A percentile compares a stretch with the other conserved stretches of the same genome.
phyloP scores from a whole-genome alignment of 345 rosid species.

The Psidium friedrichsthalianum region DNA sequence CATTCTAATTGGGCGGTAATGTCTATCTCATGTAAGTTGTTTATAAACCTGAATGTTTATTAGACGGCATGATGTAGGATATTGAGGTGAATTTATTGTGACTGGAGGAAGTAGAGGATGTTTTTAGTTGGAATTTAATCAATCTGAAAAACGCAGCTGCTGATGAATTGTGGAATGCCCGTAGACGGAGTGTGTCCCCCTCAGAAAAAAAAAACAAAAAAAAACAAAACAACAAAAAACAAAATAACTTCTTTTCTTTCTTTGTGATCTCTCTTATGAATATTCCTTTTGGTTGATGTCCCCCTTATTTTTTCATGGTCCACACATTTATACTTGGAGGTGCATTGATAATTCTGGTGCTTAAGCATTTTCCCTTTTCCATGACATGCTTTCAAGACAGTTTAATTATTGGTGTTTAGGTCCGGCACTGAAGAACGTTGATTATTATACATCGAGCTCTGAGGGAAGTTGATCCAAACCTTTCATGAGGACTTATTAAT shows the following conservation, averaged over 20 bases:
- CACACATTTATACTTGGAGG: not conserved
- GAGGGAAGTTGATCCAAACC: constrained; percentile 94
- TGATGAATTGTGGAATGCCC: not conserved
- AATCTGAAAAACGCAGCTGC: not conserved
- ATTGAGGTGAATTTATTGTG: not conserved
- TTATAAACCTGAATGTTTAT: not conserved
- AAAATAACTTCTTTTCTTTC: not conserved
- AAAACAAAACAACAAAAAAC: no score
- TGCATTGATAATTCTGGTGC: not conserved
- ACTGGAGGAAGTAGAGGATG: not conserved
- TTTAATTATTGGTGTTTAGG: constrained; percentile 25
- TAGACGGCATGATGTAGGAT: not conserved
- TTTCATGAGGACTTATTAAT: constrained; percentile 89
- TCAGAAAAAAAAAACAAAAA: no score
- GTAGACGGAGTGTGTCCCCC: not conserved
- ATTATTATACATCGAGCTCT: constrained; percentile 89
- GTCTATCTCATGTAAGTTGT: constrained; percentile 2
- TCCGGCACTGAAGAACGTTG: constrained; percentile 89
- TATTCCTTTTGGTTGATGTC: not conserved
- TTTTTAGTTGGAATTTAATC: not conserved
- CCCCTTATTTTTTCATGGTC: not conserved
- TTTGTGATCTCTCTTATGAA: not conserved
- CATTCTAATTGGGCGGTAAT: constrained; percentile 99
- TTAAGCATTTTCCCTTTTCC: not conserved
- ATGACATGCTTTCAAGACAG: not conserved